Base-by-base conservation (phyloP, 345 rosid genomes). In the Eucalyptus cloeziana region DNA sequence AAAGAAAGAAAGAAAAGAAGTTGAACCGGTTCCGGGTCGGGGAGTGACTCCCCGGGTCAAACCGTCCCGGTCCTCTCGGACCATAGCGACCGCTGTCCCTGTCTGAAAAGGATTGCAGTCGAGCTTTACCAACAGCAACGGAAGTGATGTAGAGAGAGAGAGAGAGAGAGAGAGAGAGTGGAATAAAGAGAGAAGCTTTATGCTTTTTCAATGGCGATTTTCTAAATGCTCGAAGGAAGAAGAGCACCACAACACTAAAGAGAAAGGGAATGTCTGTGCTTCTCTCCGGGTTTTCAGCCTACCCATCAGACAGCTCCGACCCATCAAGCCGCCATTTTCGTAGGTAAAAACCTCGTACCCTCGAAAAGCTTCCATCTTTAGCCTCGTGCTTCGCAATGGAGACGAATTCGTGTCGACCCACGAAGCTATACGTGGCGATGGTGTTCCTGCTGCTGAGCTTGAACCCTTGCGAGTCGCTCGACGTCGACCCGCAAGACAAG, bases 401-500 rank as follows among this genome's bases (percentile, higher is more conserved):
- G 85, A 22, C 69, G 47, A 83, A 88, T 81, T 86, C 52, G 80
- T 83, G 13, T 43, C 71, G 27, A 60, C 62, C 27, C 85, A 76
- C 30, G 15, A 76, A 21, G 25, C 14, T 76, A 11, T 40, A 40
- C 30, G 16, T 3, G 85, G 13, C 50, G 54, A 19, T 51, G 76
- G 16, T 88, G 45, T 83, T 86, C 15, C 33, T 92, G 51, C 87
- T 92, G 8, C 90, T 89, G 87, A 54, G 91, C 87, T 91, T 93
- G 22, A 83, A 79, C 87, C 96, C 89, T 80, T 91, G 92, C 90
- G 88, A 86, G 88, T 92, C 93, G 88, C 67, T 87, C 52, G 93
- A 92, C 71, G 91, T 97, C 50, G 90, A 95, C 91, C 95, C 92
- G 45, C 90, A 88, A 21, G 99, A 96, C 31, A 96, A 92, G 93